A percentile compares a stretch with the other conserved stretches of the same genome.
Evolutionary conservation across 2,329 filamentous ascomycete species (phyloP).

Genomic region (Fusarium musae): DNA sequence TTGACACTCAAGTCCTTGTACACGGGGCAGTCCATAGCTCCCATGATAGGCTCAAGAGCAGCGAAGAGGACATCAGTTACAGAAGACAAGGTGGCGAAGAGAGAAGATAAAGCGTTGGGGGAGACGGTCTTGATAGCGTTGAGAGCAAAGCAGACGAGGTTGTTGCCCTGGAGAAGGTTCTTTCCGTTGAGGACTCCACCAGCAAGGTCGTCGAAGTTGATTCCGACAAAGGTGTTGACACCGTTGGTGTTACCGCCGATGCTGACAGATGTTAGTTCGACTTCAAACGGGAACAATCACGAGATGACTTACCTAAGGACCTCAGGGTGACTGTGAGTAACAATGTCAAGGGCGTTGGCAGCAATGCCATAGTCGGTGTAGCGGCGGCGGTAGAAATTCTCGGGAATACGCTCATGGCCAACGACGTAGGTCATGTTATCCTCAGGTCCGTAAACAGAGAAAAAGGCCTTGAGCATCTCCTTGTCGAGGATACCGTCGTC

Average conservation of each 20-base stretch:
- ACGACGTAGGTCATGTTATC: constrained; percentile 55
- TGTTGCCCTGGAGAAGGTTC: constrained; percentile 58
- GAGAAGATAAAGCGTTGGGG: constrained; percentile 54
- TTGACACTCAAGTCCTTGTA: constrained; percentile 35
- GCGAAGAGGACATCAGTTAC: constrained; percentile 31
- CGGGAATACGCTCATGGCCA: constrained; percentile 63
- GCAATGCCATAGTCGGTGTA: constrained; percentile 60
- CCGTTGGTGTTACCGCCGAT: constrained; percentile 64
- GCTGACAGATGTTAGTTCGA: constrained; percentile 29
- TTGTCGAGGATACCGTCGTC: constrained; percentile 43
- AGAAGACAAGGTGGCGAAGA: constrained; percentile 48
- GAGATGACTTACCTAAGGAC: constrained; percentile 43
- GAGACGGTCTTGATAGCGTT: constrained; percentile 53
- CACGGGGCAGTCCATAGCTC: constrained; percentile 24
- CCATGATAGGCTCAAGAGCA: constrained; percentile 35
- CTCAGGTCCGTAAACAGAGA: constrained; percentile 52
- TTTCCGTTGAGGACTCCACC: constrained; percentile 56
- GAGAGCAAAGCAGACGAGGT: constrained; percentile 54
- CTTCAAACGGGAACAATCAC: accelerated
- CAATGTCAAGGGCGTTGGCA: constrained; percentile 53
- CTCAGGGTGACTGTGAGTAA: constrained; percentile 54
- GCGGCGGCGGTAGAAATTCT: constrained; percentile 59
- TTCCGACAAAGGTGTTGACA: constrained; percentile 61
- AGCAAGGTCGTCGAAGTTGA: constrained; percentile 56
- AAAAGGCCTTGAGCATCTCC: constrained; percentile 59